Base-by-base conservation (phyloP, 2,329 filamentous ascomycete genomes). In the Aureobasidium melanogenum region DNA sequence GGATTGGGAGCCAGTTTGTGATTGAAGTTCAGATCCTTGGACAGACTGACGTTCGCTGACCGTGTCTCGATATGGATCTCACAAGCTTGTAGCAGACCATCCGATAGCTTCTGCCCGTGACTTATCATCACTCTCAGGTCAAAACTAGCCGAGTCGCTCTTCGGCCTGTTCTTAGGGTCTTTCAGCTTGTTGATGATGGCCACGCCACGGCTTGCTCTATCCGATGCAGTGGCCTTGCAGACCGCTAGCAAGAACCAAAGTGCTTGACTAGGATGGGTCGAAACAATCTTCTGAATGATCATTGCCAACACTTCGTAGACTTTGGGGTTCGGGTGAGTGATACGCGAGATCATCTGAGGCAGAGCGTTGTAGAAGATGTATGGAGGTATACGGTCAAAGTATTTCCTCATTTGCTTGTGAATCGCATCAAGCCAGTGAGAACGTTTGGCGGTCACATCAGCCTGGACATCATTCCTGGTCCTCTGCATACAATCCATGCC, bases 271-370 rank as follows among this genome's bases (percentile, higher is more conserved):
- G 94, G 93, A 72, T 97, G 89, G n/a, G 85, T 80, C 44, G 85
- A 82, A 9, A 96, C 87, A n/a, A 97, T 90, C 71, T 89, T 93
- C 63, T 88, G 77, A 60, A 99, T 91, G 66, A 97, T 93, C 36
- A 82, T 81, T 58, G 87, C 84, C 7, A 99, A 77, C 10, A 89
- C 79, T 62, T 87, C 84, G 74, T 90, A 95, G 1, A 96, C 91
- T 1, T 85, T 83, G 4, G 74, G 74, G 71, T 96, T 89, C 0
- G 88, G 85, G 75, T 99, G 94, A 48, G 89, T 89, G 68, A 99
- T 97, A 34, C 94, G 87, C n/a, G 93, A 94, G 61, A 99, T 89
- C 64, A 99, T 88, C 74, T 99, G 94, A 5, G 94, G 89, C 44
- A 99, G 79, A 6, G 93, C 85, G 1, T 87, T 88, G 70, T 91